These are phyloP conservation scores for Diplosphaera chodatii DNA, from an alignment of 139 green algal genomes.

Conservation along the genomic window DNA sequence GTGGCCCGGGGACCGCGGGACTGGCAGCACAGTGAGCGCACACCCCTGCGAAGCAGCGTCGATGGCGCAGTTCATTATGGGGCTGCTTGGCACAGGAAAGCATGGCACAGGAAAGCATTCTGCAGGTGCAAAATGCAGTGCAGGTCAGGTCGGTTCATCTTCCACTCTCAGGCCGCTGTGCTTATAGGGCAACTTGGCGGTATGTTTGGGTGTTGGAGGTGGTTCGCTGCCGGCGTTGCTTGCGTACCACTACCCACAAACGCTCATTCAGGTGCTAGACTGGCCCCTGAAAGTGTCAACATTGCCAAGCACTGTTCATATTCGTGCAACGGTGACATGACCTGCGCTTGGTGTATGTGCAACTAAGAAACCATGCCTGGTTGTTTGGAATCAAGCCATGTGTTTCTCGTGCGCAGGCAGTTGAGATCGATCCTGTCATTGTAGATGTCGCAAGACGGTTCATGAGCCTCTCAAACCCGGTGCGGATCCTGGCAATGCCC, in stretches of 20 bases:
- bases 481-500: neutral
- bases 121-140: too few relatives aligned
- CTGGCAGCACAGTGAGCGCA: neutral
- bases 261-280: neutral
- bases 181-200: neutral
- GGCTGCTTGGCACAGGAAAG: neutral
- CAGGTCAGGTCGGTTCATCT: too few relatives aligned
- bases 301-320: too few relatives aligned
- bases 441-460: neutral
- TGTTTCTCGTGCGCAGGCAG: too few relatives aligned
- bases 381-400: too few relatives aligned
- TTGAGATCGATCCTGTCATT: neutral
- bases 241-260: neutral
- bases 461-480: neutral
- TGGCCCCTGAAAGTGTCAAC: too few relatives aligned
- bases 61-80: neutral
- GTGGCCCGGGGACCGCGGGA: neutral
- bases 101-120: too few relatives aligned
- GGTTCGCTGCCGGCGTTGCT: constrained; percentile 1
- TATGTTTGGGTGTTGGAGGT: neutral
- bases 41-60: too few relatives aligned
- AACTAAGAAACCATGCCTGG: too few relatives aligned
- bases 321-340: too few relatives aligned
- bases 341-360: too few relatives aligned
- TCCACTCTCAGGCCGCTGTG: too few relatives aligned